A percentile compares a stretch with the other conserved stretches of the same genome.
phyloP scores from a whole-genome alignment of 805 yeast species.

The Blastobotrys peoriensis region DNA sequence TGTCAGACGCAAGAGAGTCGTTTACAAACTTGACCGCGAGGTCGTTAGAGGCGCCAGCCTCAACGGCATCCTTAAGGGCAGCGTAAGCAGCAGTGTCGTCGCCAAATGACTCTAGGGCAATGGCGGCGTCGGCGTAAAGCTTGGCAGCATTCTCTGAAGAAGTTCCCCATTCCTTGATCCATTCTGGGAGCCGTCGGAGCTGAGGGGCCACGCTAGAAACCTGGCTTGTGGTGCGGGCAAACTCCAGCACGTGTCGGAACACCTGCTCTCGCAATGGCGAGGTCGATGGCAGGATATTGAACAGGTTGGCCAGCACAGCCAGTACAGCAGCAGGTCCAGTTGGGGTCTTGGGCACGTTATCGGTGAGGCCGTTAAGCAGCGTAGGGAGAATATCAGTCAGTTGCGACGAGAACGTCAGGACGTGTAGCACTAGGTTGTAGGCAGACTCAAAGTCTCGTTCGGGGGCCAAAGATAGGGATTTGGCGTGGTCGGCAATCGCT shows the following conservation, averaged over 20 bases:
- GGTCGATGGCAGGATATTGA: constrained; percentile 31
- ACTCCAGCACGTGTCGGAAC: constrained; percentile 29
- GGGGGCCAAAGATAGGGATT: constrained; percentile 27
- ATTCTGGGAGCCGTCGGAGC: constrained; percentile 31
- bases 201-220: constrained; percentile 32
- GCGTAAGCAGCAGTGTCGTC: constrained; percentile 18
- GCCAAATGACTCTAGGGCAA: constrained; percentile 13
- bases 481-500: constrained; percentile 27
- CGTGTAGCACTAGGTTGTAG: constrained; percentile 33
- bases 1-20: constrained; percentile 21
- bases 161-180: constrained; percentile 34
- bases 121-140: constrained; percentile 24
- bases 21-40: constrained; percentile 23
- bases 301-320: constrained; percentile 33
- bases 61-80: constrained; percentile 20
- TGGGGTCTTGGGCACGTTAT: constrained; percentile 19
- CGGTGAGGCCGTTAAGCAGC: constrained; percentile 26
- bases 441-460: constrained; percentile 34
- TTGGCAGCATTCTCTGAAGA: constrained; percentile 22
- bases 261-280: constrained; percentile 28
- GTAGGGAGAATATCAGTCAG: constrained; percentile 25
- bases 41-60: constrained; percentile 9
- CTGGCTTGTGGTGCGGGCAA: constrained; percentile 30
- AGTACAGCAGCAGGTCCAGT: constrained; percentile 28
- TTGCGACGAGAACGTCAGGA: constrained; percentile 29